A percentile compares a stretch with the other conserved stretches of the same genome.
Conservation (phyloP, 805 yeast genomes). For the Diddensiella santjacobensis region DNA sequence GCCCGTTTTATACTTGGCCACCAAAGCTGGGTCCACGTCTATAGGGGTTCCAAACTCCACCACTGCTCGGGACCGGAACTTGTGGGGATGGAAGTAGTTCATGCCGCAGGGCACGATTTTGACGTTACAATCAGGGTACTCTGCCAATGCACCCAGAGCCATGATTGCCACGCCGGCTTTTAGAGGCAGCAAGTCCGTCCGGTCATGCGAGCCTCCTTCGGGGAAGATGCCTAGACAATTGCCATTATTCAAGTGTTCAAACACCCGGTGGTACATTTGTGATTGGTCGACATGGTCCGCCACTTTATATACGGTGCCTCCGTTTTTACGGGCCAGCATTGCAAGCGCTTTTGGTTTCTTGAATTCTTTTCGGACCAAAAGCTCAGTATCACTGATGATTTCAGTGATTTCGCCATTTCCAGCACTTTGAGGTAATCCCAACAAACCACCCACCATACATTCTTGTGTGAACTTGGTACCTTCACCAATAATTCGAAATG, state of each 20-base stretch:
- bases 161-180: slow-evolving; percentile 97
- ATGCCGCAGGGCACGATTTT: slow-evolving; percentile 94
- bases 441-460: slow-evolving; percentile 59
- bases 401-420: slow-evolving; percentile 72
- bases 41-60: slow-evolving; percentile 91
- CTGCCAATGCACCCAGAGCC: slow-evolving; percentile 92
- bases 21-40: slow-evolving; percentile 57
- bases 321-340: slow-evolving; percentile 37
- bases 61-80: slow-evolving; percentile 91
- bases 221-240: slow-evolving; percentile 92
- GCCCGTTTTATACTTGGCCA: slow-evolving; percentile 55
- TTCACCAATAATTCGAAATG: slow-evolving; percentile 54
- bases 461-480: slow-evolving; percentile 66
- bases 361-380: slow-evolving; percentile 68
- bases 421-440: slow-evolving; percentile 71
- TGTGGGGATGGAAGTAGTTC: slow-evolving; percentile 95
- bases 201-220: slow-evolving; percentile 97
- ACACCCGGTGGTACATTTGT: slow-evolving; percentile 76
- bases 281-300: slow-evolving; percentile 88
- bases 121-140: slow-evolving; percentile 70
- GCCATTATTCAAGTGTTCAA: slow-evolving; percentile 74
- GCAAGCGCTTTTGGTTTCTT: slow-evolving; percentile 45
- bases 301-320: slow-evolving; percentile 57
- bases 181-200: slow-evolving; percentile 84
- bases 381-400: slow-evolving; percentile 67